phyloP scores from a whole-genome alignment of 1,139 yeast genomes.

The Pichia sp. region DNA sequence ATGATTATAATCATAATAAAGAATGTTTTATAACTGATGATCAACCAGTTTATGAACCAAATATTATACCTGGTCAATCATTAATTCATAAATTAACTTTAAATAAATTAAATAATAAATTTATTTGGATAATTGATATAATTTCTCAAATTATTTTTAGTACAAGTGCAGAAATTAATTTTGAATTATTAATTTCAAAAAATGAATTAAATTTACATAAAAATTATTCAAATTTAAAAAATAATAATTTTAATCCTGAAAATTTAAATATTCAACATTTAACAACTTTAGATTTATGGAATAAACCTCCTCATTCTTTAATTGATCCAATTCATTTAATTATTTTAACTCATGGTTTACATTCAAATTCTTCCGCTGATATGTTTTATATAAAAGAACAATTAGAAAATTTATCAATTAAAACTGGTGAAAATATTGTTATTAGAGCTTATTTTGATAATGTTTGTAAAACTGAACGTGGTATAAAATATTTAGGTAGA shows the following conservation, averaged over 20 bases:
- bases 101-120: slow-evolving; percentile 42
- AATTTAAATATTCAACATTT: slow-evolving; percentile 40
- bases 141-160: slow-evolving; percentile 79
- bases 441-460: slow-evolving; percentile 83
- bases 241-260: slow-evolving; percentile 23
- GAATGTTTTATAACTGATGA: slow-evolving; percentile 54
- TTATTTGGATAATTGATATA: slow-evolving; percentile 82
- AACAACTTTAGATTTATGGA: slow-evolving; percentile 76
- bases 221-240: slow-evolving; percentile 27
- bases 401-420: slow-evolving; percentile 48
- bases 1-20: slow-evolving; percentile 52
- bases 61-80: slow-evolving; percentile 47
- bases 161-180: slow-evolving; percentile 59
- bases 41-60: slow-evolving; percentile 53
- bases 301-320: slow-evolving; percentile 38
- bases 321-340: slow-evolving; percentile 53
- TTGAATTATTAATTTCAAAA: slow-evolving; percentile 60
- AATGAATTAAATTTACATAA: slow-evolving; percentile 40
- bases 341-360: slow-evolving; percentile 83
- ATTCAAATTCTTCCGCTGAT: slow-evolving; percentile 85
- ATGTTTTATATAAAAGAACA: slow-evolving; percentile 81
- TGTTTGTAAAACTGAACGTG: slow-evolving; percentile 85
- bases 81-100: slow-evolving; percentile 43
- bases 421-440: slow-evolving; percentile 53
- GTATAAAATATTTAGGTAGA: slow-evolving; percentile 79